Percentiles rank a stretch among this genome's conserved stretches.
phyloP scores from a whole-genome alignment of 345 rosid genomes.

The Eucalyptus rudis region DNA sequence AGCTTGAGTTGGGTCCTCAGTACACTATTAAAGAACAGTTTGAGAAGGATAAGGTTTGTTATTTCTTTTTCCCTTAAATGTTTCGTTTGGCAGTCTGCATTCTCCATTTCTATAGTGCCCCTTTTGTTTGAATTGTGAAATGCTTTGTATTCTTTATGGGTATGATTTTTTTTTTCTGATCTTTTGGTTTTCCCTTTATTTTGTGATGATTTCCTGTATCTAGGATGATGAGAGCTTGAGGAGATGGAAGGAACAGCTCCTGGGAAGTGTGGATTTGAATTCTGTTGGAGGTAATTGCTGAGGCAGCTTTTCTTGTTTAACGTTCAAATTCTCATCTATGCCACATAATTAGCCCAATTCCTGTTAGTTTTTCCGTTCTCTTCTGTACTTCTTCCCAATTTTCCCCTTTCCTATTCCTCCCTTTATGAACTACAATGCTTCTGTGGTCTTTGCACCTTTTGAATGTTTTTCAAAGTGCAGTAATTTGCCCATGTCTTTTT shows the following conservation, averaged over 20 bases:
- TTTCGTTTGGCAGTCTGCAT: neutral
- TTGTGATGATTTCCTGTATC: neutral
- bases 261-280: constrained; percentile 57
- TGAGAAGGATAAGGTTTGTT: constrained; percentile 59
- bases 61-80: neutral
- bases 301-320: neutral
- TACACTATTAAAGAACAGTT: constrained; percentile 51
- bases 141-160: neutral
- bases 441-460: neutral
- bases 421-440: neutral
- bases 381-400: neutral
- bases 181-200: neutral
- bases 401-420: neutral
- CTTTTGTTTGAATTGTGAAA: neutral
- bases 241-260: constrained; percentile 94
- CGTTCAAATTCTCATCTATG: neutral
- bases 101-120: neutral
- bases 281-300: constrained; percentile 51
- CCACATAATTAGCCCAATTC: neutral
- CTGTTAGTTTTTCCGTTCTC: neutral
- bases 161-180: neutral
- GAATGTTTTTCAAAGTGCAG: neutral
- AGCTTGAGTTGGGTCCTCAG: constrained; percentile 55
- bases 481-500: neutral
- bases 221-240: constrained; percentile 94